Base-by-base conservation (phyloP, 2,329 filamentous ascomycete genomes). In the Aspergillus brasiliensis region DNA sequence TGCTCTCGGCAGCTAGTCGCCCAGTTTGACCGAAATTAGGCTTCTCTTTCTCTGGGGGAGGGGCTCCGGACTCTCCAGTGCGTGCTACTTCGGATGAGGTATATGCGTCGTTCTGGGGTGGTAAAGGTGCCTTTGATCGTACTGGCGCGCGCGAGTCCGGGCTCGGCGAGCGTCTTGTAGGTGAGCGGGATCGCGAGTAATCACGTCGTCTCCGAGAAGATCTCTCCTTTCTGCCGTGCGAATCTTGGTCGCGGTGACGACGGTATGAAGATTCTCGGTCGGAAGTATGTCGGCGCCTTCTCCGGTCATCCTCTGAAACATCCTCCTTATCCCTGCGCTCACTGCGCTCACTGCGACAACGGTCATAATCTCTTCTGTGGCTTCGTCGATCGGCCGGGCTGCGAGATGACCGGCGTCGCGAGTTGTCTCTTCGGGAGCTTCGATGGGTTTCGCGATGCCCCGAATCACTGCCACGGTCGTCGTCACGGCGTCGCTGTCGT, bases 21-120 rank as follows among this genome's bases (percentile, higher is more conserved):
- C 95, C 95, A 0, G 92, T 92, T 34, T 83, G 86, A 19, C 84
- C 86, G 76, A 90, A 96, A 76, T 97, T 99, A 42, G 93, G 91
- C 75, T 92, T 93, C 74, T 98, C 89, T 71, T 95, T 75, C 21
- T 73, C 71, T 1, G 69, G 68, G 23, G 72, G 73, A 40, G 52
- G n/a, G 66, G 70, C 46, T 3, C 69, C 66, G 3, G 62, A 65
- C 28, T 73, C 62, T 28, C 62, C 64, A 28, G 62, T 63, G 57
- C 28, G 64, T 15, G 63, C 53, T 2, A 71, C 65, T 31, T 72
- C 70, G n/a, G 67, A 70, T 3, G 71, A 66, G 21, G 70, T 73
- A 64, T 81, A 82, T 21, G 79, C 78, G 37, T 80, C 78, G 55
- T 73, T 65, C 61, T 82, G 80, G 3, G 80, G 80, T 31, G 79